Evolutionary conservation across 768 basidiomycete genomes (phyloP), one percentile per base, ranked within the genome.

Genomic region (Suillus lakei): DNA sequence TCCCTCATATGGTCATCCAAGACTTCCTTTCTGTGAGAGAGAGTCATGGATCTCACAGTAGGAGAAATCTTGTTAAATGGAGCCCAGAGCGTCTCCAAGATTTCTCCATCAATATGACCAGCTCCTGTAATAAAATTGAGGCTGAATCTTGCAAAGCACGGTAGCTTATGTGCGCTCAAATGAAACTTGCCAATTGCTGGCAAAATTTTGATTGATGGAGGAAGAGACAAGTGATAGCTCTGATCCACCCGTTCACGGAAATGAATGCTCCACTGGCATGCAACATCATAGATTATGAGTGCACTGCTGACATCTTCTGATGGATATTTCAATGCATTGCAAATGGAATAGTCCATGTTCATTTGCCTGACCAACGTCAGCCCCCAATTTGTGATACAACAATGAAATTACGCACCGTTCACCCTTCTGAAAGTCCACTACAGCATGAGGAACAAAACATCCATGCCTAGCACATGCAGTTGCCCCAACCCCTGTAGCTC

Each of bases 1-100:
- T 80, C 75, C 12, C 66, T 66, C 76, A 78, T 79, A 53, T 74
- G 67, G 30, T 75, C 73, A 53, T 80, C 72, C 46, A 12, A 77
- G 48, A 74, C 50, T 60, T 81, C 78, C 3, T 71, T 61, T 0
- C 71, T 10, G 21, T 78, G 76, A 0, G 72, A 68, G 4, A 64
- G 16, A 0, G 71, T 61, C 64, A 78, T 77, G 0, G 67, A 69
- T 0, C 73, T 50, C 0, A 72, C 71, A 10, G 69, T 73, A 0
- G 69, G 36, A 0, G 75, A 73, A 0, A 76, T 69, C 2, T 73
- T 66, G 44, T 81, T n/a, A 0, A 80, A 63, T 0, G 63, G 34
- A 0, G 71, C 62, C 79, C 79, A 81, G 0, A 81, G 51, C 0
- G 75, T 77, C 44, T 80, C 79, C 9, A 81, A 34, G 3, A 80